Evolutionary conservation across 2,329 filamentous ascomycete genomes (phyloP).

Genomic region (Rhexocercosporidium sp.): DNA sequence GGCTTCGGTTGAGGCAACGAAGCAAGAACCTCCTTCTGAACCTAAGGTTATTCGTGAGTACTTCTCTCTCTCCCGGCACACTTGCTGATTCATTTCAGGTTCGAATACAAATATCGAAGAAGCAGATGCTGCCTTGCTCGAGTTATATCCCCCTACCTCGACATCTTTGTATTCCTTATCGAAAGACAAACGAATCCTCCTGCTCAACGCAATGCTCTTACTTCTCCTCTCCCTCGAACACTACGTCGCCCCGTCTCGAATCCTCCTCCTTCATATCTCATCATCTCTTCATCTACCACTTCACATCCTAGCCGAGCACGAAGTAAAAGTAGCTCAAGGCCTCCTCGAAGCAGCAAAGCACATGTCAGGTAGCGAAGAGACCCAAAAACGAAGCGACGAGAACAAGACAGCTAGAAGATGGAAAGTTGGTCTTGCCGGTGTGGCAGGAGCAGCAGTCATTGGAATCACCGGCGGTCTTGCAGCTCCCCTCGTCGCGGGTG

Average conservation of each 20-base stretch:
- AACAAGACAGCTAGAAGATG: slow-evolving; percentile 75
- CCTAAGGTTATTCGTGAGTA: slow-evolving; percentile 39
- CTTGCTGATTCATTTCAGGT: slow-evolving; percentile 27
- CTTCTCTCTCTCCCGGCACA: background rate
- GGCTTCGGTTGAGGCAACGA: slow-evolving; percentile 39
- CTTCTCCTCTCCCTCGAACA: slow-evolving; percentile 77
- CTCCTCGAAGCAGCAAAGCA: slow-evolving; percentile 77
- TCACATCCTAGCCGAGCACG: slow-evolving; percentile 69
- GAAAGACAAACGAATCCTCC: slow-evolving; percentile 65
- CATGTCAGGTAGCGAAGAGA: slow-evolving; percentile 72
- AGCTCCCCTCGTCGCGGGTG: slow-evolving; percentile 76
- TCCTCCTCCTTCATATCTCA: slow-evolving; percentile 72
- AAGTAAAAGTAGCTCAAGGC: slow-evolving; percentile 75
- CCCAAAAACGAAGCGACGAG: slow-evolving; percentile 73
- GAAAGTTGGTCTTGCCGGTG: slow-evolving; percentile 90
- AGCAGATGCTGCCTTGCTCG: slow-evolving; percentile 53
- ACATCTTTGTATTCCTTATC: slow-evolving; percentile 65
- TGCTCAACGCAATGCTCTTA: slow-evolving; percentile 75
- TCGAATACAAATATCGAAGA: slow-evolving; percentile 50
- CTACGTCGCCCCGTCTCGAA: slow-evolving; percentile 75
- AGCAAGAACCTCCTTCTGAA: slow-evolving; percentile 26
- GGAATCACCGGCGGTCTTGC: slow-evolving; percentile 77
- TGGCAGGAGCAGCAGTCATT: slow-evolving; percentile 82
- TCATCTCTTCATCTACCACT: slow-evolving; percentile 73
- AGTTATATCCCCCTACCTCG: slow-evolving; percentile 62